Base-by-base conservation (phyloP, 2,329 filamentous ascomycete species). In the Sordariomycetes sp. region DNA sequence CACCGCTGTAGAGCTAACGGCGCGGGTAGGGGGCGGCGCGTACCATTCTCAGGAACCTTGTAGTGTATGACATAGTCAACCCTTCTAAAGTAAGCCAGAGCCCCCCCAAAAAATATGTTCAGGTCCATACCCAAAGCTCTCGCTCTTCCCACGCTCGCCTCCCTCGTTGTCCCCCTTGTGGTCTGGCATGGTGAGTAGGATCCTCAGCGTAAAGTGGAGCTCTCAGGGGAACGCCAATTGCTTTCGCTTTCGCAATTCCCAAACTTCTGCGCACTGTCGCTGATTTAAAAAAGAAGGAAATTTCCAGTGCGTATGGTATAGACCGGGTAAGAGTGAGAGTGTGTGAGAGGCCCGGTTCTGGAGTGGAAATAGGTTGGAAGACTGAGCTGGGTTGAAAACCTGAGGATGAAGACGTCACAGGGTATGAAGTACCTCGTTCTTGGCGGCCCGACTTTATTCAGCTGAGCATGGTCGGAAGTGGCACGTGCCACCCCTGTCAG, bases 31-130 rank as follows among this genome's bases (percentile, higher is more conserved):
- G 48, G 53, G 54, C 10, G 56, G 52, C 61, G 62, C 73, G 61
- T 75, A 87, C 88, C 82, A 58, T 82, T 79, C 52, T 81, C 75
- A 28, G 84, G 79, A 65, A 92, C 85, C 59, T 85, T 78, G 72
- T 89, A 96, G 66, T 84, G 81, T 61, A 96, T 80, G 58, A 96
- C 90, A 76, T 90, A 96, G 75, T 96, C 91, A 60, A 96, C 89
- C 57, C 88, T 81, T 50, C 48, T 17, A 35, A 56, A 22, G 25
- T 25, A 15, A 51, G 28, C 45, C 22, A 10, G 22, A 12, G 3
- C 3, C 28, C 28, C 22, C n/a, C 45, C 12, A 12, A 20, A 4
- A 22, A 22, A 24, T 2, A 20, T 12, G 4, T 50, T 22, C 8
- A 10, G 20, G 45, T 50, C n/a, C 39, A 24, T 50, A 50, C 45